phyloP scores from a whole-genome alignment of 2,329 filamentous ascomycete genomes.

The Cryphonectria nitschkei region DNA sequence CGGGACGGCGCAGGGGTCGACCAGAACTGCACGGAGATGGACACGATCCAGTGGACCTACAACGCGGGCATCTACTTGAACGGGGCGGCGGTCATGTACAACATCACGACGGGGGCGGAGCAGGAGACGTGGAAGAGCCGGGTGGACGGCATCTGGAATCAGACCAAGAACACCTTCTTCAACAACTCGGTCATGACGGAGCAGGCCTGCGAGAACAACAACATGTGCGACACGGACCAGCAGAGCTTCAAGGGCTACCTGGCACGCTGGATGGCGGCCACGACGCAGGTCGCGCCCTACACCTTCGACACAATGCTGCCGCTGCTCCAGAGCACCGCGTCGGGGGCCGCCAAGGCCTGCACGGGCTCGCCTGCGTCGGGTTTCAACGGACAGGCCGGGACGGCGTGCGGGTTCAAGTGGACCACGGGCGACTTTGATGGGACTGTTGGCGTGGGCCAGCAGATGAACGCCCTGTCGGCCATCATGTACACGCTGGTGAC shows the following conservation, averaged over 20 bases:
- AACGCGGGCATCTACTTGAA: constrained; percentile 70
- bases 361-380: constrained; percentile 46
- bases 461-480: constrained; percentile 69
- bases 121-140: constrained; percentile 59
- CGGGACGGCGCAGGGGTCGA: constrained; percentile 57
- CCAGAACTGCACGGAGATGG: constrained; percentile 54
- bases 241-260: constrained; percentile 78
- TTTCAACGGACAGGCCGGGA: constrained; percentile 58
- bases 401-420: constrained; percentile 72
- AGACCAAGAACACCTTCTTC: constrained; percentile 58
- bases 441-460: constrained; percentile 65
- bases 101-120: constrained; percentile 55
- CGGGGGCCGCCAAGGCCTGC: constrained; percentile 57
- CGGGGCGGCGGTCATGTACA: constrained; percentile 64
- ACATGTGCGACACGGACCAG: constrained; percentile 71
- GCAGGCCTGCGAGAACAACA: constrained; percentile 64
- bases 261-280: constrained; percentile 65
- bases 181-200: constrained; percentile 63
- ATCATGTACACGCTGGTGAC: constrained; percentile 63
- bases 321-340: constrained; percentile 55
- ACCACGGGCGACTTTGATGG: constrained; percentile 60
- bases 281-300: constrained; percentile 58
- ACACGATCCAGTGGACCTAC: constrained; percentile 69
- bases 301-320: constrained; percentile 53
- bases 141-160: constrained; percentile 60